A percentile compares a stretch with the other conserved stretches of the same genome.
Evolutionary conservation across 768 basidiomycete species (phyloP).

Genomic region (Trametes coccinea): DNA sequence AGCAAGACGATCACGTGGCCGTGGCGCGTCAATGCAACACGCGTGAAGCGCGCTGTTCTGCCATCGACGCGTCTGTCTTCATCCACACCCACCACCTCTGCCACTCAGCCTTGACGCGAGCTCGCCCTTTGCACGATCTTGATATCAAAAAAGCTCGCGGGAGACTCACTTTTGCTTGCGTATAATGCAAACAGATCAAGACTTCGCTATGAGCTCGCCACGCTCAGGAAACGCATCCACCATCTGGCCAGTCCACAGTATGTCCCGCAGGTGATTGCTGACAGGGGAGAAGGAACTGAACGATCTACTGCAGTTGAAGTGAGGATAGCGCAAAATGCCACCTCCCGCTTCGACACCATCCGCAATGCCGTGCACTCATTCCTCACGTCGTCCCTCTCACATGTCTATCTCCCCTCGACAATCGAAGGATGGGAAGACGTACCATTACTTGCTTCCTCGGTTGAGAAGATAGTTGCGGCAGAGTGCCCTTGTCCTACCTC

Average conservation of each 20-base stretch:
- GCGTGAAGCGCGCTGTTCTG: conserved; percentile 26
- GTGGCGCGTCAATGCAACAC: conserved; percentile 16
- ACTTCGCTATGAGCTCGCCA: conserved; percentile 30
- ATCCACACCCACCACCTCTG: conserved; percentile 15
- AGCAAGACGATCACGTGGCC: conserved; percentile 21
- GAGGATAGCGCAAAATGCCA: conserved; percentile 64
- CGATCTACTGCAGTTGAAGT: conserved; percentile 62
- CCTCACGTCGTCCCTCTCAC: conserved; percentile 56
- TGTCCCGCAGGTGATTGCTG: conserved; percentile 18
- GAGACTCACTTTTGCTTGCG: background rate
- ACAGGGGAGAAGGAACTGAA: conserved; percentile 29
- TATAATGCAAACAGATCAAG: conserved; percentile 25
- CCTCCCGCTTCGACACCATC: conserved; percentile 76
- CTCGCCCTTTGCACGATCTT: too few species aligned
- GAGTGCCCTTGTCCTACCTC: conserved; percentile 60
- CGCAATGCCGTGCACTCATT: conserved; percentile 61
- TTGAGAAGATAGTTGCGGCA: conserved; percentile 74
- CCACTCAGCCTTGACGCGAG: background rate
- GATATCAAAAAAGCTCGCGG: too few species aligned
- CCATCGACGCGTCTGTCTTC: conserved; percentile 51
- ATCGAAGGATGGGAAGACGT: conserved; percentile 81
- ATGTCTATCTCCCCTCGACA: conserved; percentile 67
- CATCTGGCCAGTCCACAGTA: conserved; percentile 71
- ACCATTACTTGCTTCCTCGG: conserved; percentile 65
- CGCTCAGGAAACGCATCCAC: conserved; percentile 10